These are phyloP conservation scores for peach (Prunus persica) DNA, from an alignment of 306 rosid genomes.

Conservation along the genomic window Prunus_persica_NCBIv2 NC_034009.1:42217501-42218000, in stretches of 20 bases:
- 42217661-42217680: conserved; percentile 86
- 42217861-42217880: conserved; percentile 97
- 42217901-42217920: conserved; percentile 99
- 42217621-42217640: conserved; percentile 96
- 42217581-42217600: conserved; percentile 94
- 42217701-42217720: conserved; percentile 77
- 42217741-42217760: conserved; percentile 92
- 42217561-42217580: conserved; percentile 84
- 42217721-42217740: conserved; percentile 89
- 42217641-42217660: conserved; percentile 92
- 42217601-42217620: conserved; percentile 86
- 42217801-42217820: conserved; percentile 93
- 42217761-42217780: conserved; percentile 97
- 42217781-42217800: conserved; percentile 98
- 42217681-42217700: conserved; percentile 69
- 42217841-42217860: conserved; percentile 94
- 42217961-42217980: conserved; percentile 94
- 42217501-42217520: conserved; percentile 97
- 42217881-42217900: conserved; percentile 99
- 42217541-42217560: conserved; percentile 56
- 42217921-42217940: conserved; percentile 97
- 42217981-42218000: conserved; percentile 98
- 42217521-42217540: conserved; percentile 68
- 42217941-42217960: conserved; percentile 98
- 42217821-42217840: conserved; percentile 97